Evolutionary conservation across 805 yeast genomes (phyloP).

Genomic region (Lipomyces kockii): DNA sequence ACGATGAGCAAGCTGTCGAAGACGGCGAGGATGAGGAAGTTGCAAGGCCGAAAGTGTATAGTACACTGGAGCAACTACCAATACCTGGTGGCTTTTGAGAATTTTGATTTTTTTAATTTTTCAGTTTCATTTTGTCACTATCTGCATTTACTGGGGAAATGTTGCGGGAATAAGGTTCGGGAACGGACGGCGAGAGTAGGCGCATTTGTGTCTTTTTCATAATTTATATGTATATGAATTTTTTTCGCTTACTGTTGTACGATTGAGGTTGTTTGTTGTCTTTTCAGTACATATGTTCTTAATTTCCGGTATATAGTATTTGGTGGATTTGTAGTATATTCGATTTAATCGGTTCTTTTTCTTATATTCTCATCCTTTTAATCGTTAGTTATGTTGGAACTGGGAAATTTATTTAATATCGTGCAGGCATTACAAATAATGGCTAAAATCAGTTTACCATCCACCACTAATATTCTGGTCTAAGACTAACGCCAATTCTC

Average conservation of each 20-base stretch:
- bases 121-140: not conserved
- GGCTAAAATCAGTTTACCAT: slow-evolving; percentile 12
- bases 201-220: not conserved
- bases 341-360: not conserved
- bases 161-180: not conserved
- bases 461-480: slow-evolving; percentile 26
- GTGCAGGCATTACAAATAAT: not conserved
- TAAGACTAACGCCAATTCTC: slow-evolving; percentile 13
- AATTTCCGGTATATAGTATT: not conserved
- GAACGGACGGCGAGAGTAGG: not conserved
- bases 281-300: not conserved
- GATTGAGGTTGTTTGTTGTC: not conserved
- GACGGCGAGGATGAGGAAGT: not conserved
- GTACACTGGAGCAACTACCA: not conserved
- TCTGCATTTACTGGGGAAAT: not conserved
- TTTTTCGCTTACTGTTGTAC: not conserved
- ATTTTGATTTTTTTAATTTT: not conserved
- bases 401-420: too few relatives aligned
- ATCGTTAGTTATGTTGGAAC: too few relatives aligned
- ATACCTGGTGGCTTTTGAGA: not conserved
- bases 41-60: not conserved
- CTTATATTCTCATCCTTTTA: not conserved
- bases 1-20: not conserved
- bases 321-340: not conserved
- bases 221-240: not conserved